A percentile compares a stretch with the other conserved stretches of the same genome.
These are phyloP conservation scores for Agapanthus africanus DNA, from an alignment of 106 monocot genomes.

Conservation along the genomic window DNA sequence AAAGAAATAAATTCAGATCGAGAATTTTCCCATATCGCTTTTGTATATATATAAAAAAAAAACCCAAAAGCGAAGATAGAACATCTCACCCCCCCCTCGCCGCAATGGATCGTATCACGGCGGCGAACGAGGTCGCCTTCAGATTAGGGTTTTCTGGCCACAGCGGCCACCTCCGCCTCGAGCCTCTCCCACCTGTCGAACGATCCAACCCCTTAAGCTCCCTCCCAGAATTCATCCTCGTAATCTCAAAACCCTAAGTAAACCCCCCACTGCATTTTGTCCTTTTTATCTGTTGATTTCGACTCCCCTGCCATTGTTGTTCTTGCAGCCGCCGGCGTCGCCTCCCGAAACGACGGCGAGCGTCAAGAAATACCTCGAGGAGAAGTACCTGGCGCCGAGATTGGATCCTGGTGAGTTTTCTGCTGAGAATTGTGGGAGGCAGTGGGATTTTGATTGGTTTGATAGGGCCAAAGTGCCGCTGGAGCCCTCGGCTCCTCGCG, in stretches of 20 bases:
- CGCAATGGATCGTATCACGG: slow-evolving; percentile 52
- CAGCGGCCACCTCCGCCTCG: slow-evolving; percentile 88
- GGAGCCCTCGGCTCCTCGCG: slow-evolving; percentile 61
- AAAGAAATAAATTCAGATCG: too few species aligned
- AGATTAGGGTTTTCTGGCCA: slow-evolving; percentile 81
- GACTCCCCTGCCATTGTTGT: too few species aligned
- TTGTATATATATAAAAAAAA: too few species aligned
- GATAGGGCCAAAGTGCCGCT: slow-evolving; percentile 45
- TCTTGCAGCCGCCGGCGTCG: slow-evolving; percentile 74
- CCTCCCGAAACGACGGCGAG: slow-evolving; percentile 57
- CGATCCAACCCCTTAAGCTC: slow-evolving; percentile 29
- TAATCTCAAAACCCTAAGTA: slow-evolving; percentile 5
- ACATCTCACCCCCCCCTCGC: too few species aligned
- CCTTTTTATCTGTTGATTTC: not conserved
- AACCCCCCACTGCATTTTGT: not conserved
- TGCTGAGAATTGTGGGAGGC: slow-evolving; percentile 49
- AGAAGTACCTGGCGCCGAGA: slow-evolving; percentile 57
- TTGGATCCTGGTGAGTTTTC: slow-evolving; percentile 65
- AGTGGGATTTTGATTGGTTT: slow-evolving; percentile 94
- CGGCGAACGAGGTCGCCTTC: slow-evolving; percentile 56
- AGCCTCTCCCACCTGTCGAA: slow-evolving; percentile 66
- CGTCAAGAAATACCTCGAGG: slow-evolving; percentile 58
- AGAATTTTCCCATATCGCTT: too few species aligned
- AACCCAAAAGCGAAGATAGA: too few species aligned
- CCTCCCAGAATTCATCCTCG: slow-evolving; percentile 75